These are phyloP conservation scores for Colletotrichum chrysophilum DNA, from an alignment of 2,329 filamentous ascomycete species.

Conservation along the genomic window DNA sequence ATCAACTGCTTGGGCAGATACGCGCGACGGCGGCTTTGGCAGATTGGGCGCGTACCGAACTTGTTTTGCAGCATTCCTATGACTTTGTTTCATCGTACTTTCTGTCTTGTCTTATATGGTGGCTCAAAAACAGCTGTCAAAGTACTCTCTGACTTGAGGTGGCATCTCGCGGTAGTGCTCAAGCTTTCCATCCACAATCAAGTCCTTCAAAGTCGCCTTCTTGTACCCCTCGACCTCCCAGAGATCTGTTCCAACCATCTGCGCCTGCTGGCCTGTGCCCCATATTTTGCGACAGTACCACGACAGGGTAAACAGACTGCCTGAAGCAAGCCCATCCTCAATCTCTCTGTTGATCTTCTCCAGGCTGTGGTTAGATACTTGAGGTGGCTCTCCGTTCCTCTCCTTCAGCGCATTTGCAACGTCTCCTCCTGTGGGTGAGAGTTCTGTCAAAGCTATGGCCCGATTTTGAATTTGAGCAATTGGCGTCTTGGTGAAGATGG, in stretches of 20 bases:
- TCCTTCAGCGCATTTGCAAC: constrained; percentile 23
- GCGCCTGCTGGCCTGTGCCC: constrained; percentile 25
- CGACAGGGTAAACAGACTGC: constrained; percentile 23
- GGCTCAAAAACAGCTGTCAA: neutral
- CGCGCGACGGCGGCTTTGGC: neutral
- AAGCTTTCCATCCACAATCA: constrained; percentile 26
- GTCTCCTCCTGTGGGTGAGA: constrained; percentile 28
- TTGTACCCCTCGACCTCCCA: constrained; percentile 30
- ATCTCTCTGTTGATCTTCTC: constrained; percentile 29
- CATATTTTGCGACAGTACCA: constrained; percentile 34
- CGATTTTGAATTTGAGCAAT: constrained; percentile 25
- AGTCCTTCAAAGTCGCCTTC: constrained; percentile 25
- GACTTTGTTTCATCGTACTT: neutral
- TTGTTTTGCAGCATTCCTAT: neutral
- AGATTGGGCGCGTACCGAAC: neutral
- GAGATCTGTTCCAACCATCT: constrained; percentile 25
- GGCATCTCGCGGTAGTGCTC: constrained; percentile 28
- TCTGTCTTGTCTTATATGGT: neutral
- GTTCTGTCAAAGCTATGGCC: constrained; percentile 27
- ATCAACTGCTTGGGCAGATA: neutral
- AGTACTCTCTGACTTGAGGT: constrained; percentile 17
- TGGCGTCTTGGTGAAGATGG: constrained; percentile 30
- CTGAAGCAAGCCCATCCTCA: constrained; percentile 21
- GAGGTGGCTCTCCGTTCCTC: constrained; percentile 24
- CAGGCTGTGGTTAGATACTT: constrained; percentile 21